Conservation (phyloP, 768 basidiomycete species). For the Coprinopsis strossmayeri region DNA sequence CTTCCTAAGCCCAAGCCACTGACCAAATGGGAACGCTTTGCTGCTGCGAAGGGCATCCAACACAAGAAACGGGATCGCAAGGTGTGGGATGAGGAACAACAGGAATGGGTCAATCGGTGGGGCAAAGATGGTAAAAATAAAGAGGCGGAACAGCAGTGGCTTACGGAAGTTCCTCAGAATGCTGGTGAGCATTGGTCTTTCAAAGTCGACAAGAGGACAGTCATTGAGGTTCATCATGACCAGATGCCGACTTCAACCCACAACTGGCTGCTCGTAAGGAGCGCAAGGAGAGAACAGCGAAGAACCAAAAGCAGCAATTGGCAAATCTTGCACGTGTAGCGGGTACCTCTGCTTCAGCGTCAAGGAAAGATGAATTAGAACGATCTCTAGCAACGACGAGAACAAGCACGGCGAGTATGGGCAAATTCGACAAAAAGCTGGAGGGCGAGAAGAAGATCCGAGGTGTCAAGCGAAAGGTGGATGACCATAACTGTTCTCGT, state of each 20-base stretch:
- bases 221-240: neutral
- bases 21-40: slow-evolving; percentile 97
- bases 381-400: slow-evolving; percentile 69
- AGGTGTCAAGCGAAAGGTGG: slow-evolving; percentile 89
- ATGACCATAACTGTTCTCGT: slow-evolving; percentile 10
- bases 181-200: slow-evolving; percentile 49
- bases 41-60: slow-evolving; percentile 88
- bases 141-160: slow-evolving; percentile 81
- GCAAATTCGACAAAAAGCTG: slow-evolving; percentile 84
- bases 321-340: slow-evolving; percentile 64
- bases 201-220: neutral
- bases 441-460: slow-evolving; percentile 87
- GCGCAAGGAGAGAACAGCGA: slow-evolving; percentile 74
- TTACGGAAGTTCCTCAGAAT: slow-evolving; percentile 82
- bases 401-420: slow-evolving; percentile 90
- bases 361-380: slow-evolving; percentile 71
- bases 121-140: slow-evolving; percentile 87
- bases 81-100: slow-evolving; percentile 91
- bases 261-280: slow-evolving; percentile 66
- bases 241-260: slow-evolving; percentile 80
- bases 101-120: slow-evolving; percentile 91
- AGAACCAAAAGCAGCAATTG: slow-evolving; percentile 74
- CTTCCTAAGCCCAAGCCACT: slow-evolving; percentile 87
- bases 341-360: slow-evolving; percentile 24
- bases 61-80: slow-evolving; percentile 72